These are phyloP conservation scores for Ogataea ramenticola DNA, from an alignment of 805 yeast species.

Conservation along the genomic window DNA sequence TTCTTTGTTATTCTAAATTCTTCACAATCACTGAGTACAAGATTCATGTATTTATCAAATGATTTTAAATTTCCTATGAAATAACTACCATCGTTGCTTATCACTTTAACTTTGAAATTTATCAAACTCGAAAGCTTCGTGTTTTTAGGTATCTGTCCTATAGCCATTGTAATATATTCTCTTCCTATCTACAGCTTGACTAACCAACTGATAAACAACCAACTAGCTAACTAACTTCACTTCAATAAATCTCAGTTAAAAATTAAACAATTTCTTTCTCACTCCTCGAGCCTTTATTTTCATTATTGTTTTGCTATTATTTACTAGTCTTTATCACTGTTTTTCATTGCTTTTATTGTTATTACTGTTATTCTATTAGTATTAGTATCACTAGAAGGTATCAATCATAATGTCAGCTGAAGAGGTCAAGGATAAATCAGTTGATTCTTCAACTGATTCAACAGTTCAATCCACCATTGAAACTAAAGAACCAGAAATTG, in stretches of 20 bases:
- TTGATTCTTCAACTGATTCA: no score
- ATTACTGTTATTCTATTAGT: neutral
- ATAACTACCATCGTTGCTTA: constrained; percentile 70
- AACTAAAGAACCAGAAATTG: no score
- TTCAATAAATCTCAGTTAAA: neutral
- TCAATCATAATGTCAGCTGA: neutral
- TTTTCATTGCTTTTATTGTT: neutral
- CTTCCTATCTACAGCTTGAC: no score
- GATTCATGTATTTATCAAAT: constrained; percentile 83
- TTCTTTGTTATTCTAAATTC: constrained; percentile 73
- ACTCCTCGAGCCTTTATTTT: neutral
- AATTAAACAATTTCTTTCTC: neutral
- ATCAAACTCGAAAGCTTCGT: constrained; percentile 59
- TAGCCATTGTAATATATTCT: constrained; percentile 11
- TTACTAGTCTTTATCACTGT: no score
- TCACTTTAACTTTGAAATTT: constrained; percentile 64
- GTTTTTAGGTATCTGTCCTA: constrained; percentile 31
- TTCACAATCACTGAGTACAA: constrained; percentile 77
- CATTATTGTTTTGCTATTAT: neutral
- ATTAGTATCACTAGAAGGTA: no score
- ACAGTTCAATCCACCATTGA: no score
- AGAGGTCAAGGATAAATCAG: neutral
- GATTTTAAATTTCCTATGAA: constrained; percentile 78
- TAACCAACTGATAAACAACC: no score
- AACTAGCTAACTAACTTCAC: no score